Evolutionary conservation across 2,329 filamentous ascomycete genomes (phyloP).

Genomic region (Macrophomina pseudophaseolina): DNA sequence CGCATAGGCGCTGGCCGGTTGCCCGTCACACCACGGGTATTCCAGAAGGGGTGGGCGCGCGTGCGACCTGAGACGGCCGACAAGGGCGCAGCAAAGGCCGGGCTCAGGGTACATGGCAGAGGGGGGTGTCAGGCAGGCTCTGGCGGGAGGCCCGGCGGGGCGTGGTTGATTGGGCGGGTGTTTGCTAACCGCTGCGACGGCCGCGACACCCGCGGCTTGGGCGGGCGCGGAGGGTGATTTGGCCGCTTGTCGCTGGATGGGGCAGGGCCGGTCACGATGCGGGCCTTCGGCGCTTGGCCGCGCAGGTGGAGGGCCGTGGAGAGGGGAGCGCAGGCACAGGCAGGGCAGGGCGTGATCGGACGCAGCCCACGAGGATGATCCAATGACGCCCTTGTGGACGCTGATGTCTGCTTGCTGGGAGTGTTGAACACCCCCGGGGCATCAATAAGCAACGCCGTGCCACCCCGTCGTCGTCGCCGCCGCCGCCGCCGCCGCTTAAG

Average conservation of each 20-base stretch:
- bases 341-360: conserved; percentile 11
- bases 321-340: neutral
- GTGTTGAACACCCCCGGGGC: neutral
- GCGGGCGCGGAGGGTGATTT: conserved; percentile 6
- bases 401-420: neutral
- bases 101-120: neutral
- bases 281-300: neutral
- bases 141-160: conserved; percentile 11
- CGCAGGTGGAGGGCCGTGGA: neutral
- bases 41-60: conserved; percentile 8
- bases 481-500: neutral
- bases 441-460: conserved; percentile 23
- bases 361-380: conserved; percentile 21
- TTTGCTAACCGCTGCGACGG: conserved; percentile 16
- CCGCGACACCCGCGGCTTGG: conserved; percentile 14
- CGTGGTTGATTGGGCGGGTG: conserved; percentile 6
- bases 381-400: conserved; percentile 5
- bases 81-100: conserved; percentile 15
- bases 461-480: neutral
- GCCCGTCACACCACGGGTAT: conserved; percentile 20
- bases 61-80: conserved; percentile 7
- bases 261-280: conserved; percentile 13
- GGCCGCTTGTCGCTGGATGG: conserved; percentile 5
- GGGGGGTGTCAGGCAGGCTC: conserved; percentile 6
- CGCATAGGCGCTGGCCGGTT: conserved; percentile 7